These are phyloP conservation scores for Trichosanthes truncata DNA, from an alignment of 306 rosid species.

Conservation along the genomic window DNA sequence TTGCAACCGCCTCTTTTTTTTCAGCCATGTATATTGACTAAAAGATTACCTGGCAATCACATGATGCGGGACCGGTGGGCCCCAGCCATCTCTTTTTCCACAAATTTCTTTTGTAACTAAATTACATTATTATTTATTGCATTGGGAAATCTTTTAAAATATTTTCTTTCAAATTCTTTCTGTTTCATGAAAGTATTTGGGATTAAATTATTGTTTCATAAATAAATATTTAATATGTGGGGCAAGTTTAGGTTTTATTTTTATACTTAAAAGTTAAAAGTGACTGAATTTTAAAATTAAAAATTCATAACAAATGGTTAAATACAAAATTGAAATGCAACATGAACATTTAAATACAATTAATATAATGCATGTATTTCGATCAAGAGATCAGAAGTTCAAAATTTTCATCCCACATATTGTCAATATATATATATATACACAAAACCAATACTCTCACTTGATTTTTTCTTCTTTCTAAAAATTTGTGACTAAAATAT, in stretches of 20 bases:
- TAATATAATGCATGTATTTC: too few relatives aligned
- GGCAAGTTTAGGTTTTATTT: background rate
- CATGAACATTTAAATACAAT: too few relatives aligned
- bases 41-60: conserved; percentile 2
- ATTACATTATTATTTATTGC: background rate
- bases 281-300: too few relatives aligned
- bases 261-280: too few relatives aligned
- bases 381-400: too few relatives aligned
- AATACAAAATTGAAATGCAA: too few relatives aligned
- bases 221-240: background rate
- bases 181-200: background rate
- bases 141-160: background rate
- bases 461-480: too few relatives aligned
- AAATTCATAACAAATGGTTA: too few relatives aligned
- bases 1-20: background rate
- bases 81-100: background rate
- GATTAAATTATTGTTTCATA: background rate
- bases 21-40: background rate
- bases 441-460: too few relatives aligned
- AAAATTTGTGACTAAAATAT: too few relatives aligned
- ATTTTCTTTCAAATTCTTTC: background rate
- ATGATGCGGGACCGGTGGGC: background rate
- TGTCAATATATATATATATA: too few relatives aligned
- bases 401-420: too few relatives aligned
- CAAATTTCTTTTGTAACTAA: background rate